Base-by-base conservation (phyloP, 1,284 basidiomycete species). In the Phellopilus nigrolimitatus region DNA sequence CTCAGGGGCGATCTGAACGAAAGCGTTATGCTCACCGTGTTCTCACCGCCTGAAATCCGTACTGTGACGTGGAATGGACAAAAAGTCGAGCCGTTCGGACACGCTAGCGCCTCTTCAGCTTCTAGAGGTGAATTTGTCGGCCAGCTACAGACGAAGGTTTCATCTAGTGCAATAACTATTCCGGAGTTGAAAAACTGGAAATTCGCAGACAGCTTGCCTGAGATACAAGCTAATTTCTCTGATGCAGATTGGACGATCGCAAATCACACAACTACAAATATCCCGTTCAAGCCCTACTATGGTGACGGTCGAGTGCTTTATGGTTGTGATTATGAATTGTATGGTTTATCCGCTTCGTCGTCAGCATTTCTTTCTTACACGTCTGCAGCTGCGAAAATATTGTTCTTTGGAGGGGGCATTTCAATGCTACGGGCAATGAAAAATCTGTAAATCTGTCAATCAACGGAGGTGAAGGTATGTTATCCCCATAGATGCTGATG, bases 271-370 rank as follows among this genome's bases (percentile, higher is more conserved):
- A 72, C 69, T 17, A 91, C 88, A 17, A 87, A 84, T 57, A 81
- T 83, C 55, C 84, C 84, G 0, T 71, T 71, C 49, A 79, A 80
- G 56, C 79, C 80, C 9, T 68, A 76, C 49, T 88, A 85, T 59
- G 88, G 88, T 2, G 84, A 88, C 58, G 83, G 82, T 2, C 68
- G 83, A 37, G 70, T 88, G 13, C 64, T 90, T 15, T 89, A 88
- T 65, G 87, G 84, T 1, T 90, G 87, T 61, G 88, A 90, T 63
- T 91, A 90, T 66, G 83, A 79, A 42, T 90, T 84, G 88, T 89
- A 55, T 65, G 82, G 72, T n/a, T 9, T 38, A 41, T 40, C 17
- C 21, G 28, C 15, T 45, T 4, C 22, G 38, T 10, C 51, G 10
- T 19, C 5, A 38, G 10, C 4, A 5, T 15, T 40, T 17, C 41